Conservation (phyloP, 495 filamentous ascomycete species). For the Ascobolus immersus region DNA sequence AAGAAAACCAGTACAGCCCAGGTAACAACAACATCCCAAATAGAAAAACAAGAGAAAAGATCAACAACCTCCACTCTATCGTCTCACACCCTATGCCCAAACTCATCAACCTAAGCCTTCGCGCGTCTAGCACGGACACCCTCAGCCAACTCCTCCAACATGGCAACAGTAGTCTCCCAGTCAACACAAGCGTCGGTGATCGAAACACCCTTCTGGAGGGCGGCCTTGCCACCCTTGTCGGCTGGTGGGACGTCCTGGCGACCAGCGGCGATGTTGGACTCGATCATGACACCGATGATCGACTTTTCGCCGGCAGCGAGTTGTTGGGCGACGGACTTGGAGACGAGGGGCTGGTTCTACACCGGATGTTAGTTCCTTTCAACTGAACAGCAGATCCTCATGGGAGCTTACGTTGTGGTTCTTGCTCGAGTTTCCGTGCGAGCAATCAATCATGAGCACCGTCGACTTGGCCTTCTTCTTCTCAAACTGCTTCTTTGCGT, state of each 20-base stretch:
- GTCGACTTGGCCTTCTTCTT: conserved; percentile 73
- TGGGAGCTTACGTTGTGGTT: conserved; percentile 23
- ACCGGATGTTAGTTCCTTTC: neutral
- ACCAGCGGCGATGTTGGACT: conserved; percentile 91
- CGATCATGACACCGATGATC: conserved; percentile 95
- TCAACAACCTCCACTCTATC: too few species aligned
- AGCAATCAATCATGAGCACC: conserved; percentile 95
- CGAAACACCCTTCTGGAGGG: conserved; percentile 70
- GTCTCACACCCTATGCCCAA: too few species aligned
- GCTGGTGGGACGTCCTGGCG: conserved; percentile 64
- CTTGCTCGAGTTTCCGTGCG: conserved; percentile 45
- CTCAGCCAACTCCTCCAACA: conserved; percentile 65
- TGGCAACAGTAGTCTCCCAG: conserved; percentile 68
- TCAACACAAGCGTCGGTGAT: conserved; percentile 96
- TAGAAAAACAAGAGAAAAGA: too few species aligned
- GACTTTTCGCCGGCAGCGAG: conserved; percentile 61
- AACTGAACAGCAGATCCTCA: neutral
- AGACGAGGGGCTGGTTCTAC: conserved; percentile 77
- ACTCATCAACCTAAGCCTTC: too few species aligned
- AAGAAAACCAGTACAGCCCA: too few species aligned
- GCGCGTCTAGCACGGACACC: conserved; percentile 50
- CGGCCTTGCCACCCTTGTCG: conserved; percentile 38
- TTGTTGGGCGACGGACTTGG: conserved; percentile 57
- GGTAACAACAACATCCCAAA: too few species aligned
- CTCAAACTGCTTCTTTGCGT: conserved; percentile 49